Evolutionary conservation across 1,284 basidiomycete genomes (phyloP).

Genomic region (Cryptococcus sp.): DNA sequence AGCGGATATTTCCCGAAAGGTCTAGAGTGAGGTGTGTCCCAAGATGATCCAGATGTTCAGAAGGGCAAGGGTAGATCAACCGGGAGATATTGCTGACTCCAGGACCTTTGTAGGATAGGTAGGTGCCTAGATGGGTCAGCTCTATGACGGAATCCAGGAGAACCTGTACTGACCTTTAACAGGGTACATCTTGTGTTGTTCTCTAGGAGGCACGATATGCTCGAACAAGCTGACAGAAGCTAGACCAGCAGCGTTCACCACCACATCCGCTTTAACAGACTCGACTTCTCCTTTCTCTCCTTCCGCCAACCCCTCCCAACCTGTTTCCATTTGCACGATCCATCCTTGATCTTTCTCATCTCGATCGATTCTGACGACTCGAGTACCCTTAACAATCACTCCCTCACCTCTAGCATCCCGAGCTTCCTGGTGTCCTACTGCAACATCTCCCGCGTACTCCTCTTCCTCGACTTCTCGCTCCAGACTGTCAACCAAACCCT

Average conservation of each 20-base stretch:
- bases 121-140: constrained; percentile 56
- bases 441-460: constrained; percentile 48
- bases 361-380: constrained; percentile 80
- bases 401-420: constrained; percentile 49
- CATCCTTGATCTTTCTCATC: constrained; percentile 48
- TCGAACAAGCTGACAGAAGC: constrained; percentile 69
- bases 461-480: constrained; percentile 63
- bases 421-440: not conserved
- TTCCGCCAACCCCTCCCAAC: constrained; percentile 53
- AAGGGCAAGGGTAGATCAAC: constrained; percentile 85
- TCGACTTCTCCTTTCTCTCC: constrained; percentile 51
- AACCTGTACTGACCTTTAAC: constrained; percentile 53
- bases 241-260: constrained; percentile 87
- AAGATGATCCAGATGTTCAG: constrained; percentile 59
- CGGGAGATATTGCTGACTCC: constrained; percentile 62
- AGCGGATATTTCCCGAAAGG: constrained; percentile 77
- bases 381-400: constrained; percentile 74
- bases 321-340: constrained; percentile 62
- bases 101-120: constrained; percentile 77
- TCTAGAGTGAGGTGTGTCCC: constrained; percentile 90
- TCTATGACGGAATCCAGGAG: not conserved
- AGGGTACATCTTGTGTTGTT: constrained; percentile 65
- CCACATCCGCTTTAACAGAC: constrained; percentile 70
- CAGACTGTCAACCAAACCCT: constrained; percentile 71
- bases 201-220: constrained; percentile 56